These are phyloP conservation scores for Amesomyces nigricolor DNA, from an alignment of 2,329 filamentous ascomycete species.

Conservation along the genomic window DNA sequence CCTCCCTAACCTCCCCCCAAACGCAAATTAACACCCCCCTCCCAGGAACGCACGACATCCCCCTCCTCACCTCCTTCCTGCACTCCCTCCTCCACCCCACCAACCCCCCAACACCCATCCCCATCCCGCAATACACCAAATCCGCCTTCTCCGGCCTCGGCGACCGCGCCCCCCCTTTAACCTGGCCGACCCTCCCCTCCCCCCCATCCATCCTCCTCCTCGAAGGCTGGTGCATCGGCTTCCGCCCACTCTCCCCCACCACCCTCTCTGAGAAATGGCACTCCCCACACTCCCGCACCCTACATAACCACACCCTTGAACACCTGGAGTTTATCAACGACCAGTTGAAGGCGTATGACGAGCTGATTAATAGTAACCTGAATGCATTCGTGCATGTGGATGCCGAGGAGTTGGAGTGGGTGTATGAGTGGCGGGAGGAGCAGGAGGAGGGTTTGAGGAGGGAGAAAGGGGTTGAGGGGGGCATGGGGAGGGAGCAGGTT, in stretches of 20 bases:
- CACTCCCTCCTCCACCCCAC: constrained; percentile 41
- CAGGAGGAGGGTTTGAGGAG: constrained; percentile 68
- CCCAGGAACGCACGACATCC: constrained; percentile 62
- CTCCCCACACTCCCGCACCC: constrained; percentile 39
- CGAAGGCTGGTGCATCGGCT: constrained; percentile 89
- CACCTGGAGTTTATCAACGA: constrained; percentile 49
- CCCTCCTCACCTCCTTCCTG: constrained; percentile 61
- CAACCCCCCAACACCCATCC: constrained; percentile 41
- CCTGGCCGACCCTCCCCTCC: constrained; percentile 56
- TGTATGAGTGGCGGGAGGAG: constrained; percentile 79
- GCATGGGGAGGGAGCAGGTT: constrained; percentile 80
- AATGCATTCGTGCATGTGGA: constrained; percentile 57
- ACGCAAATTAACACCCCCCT: neutral
- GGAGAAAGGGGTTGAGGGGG: constrained; percentile 52
- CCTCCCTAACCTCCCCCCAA: constrained; percentile 4
- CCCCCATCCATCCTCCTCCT: constrained; percentile 61
- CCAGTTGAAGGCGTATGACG: constrained; percentile 42
- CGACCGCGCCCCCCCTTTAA: constrained; percentile 58
- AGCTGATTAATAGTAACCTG: constrained; percentile 44
- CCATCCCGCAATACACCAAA: constrained; percentile 77
- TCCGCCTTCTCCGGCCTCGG: constrained; percentile 69
- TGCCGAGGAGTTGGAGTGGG: constrained; percentile 65
- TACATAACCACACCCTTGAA: constrained; percentile 42
- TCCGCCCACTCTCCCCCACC: constrained; percentile 55
- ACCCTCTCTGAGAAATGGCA: constrained; percentile 48